Percentiles rank a stretch among this genome's conserved stretches.
phyloP scores from a whole-genome alignment of 2,329 filamentous ascomycete genomes.

The Golovinomyces cichoracearum region DNA sequence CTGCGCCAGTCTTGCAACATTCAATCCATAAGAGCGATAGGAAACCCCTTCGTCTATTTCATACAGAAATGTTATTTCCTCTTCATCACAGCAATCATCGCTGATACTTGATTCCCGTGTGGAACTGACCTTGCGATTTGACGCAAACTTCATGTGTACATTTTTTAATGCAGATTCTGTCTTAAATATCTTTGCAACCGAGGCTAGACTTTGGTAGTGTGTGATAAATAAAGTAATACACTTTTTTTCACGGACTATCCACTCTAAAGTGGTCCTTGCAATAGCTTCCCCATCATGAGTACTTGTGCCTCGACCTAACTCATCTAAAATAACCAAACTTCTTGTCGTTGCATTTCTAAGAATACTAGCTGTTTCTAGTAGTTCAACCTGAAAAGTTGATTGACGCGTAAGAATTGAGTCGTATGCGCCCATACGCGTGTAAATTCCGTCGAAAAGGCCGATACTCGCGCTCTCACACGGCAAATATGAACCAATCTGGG shows the following conservation, averaged over 20 bases:
- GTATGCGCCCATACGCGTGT: conserved; percentile 81
- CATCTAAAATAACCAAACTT: conserved; percentile 74
- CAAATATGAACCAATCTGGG: conserved; percentile 83
- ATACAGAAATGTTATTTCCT: conserved; percentile 83
- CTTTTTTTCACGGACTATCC: conserved; percentile 47
- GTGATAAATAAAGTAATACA: conserved; percentile 89
- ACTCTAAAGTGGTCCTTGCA: conserved; percentile 67
- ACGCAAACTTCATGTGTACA: conserved; percentile 46
- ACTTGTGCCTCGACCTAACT: conserved; percentile 74
- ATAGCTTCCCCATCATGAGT: conserved; percentile 95
- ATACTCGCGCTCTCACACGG: conserved; percentile 30
- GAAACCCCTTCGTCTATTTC: conserved; percentile 77
- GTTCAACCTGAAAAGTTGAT: conserved; percentile 92
- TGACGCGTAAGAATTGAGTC: conserved; percentile 93
- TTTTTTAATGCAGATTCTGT: conserved; percentile 41
- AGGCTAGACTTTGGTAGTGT: conserved; percentile 70
- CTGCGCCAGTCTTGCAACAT: conserved; percentile 67
- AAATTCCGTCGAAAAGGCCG: conserved; percentile 60
- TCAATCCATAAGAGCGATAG: conserved; percentile 79
- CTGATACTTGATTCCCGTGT: conserved; percentile 5
- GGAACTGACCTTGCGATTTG: not conserved
- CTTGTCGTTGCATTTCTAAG: conserved; percentile 67
- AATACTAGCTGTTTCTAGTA: conserved; percentile 77
- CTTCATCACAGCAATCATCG: conserved; percentile 22
- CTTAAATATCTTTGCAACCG: conserved; percentile 41